A percentile compares a stretch with the other conserved stretches of the same genome.
These are phyloP conservation scores for Musa beccarii DNA, from an alignment of 176 grass and related monocot species.

Conservation along the genomic window DNA sequence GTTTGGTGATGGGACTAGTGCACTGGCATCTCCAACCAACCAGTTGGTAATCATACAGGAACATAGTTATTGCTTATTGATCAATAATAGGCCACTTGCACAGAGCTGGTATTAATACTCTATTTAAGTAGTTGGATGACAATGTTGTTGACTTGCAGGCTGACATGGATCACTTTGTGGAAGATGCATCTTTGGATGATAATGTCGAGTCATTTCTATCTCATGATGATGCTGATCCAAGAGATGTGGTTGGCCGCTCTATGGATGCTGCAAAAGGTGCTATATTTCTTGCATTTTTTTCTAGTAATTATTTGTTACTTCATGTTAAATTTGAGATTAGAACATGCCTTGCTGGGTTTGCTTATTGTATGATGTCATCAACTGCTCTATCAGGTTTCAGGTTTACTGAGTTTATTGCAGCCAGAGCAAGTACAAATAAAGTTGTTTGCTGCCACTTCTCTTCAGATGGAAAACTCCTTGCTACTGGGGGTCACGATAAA, in stretches of 20 bases:
- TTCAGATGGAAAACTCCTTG: conserved; percentile 80
- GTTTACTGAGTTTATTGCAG: conserved; percentile 54
- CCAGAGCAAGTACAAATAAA: conserved; percentile 59
- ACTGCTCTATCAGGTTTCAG: conserved; percentile 42
- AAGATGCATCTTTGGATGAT: conserved; percentile 92
- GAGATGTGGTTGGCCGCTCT: conserved; percentile 65
- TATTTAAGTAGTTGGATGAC: background rate
- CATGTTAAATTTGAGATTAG: too few relatives aligned
- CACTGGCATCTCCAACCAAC: conserved; percentile 75
- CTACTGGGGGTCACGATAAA: conserved; percentile 95
- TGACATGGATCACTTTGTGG: conserved; percentile 91
- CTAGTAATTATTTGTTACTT: background rate
- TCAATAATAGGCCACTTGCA: too few relatives aligned
- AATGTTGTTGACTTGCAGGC: conserved; percentile 38
- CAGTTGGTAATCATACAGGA: conserved; percentile 43
- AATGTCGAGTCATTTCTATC: conserved; percentile 99
- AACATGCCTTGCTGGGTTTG: background rate
- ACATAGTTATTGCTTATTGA: background rate
- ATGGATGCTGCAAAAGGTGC: conserved; percentile 94
- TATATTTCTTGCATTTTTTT: background rate
- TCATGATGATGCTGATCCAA: conserved; percentile 94
- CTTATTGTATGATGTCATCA: background rate
- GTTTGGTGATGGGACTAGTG: conserved; percentile 71
- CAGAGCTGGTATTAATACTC: background rate
- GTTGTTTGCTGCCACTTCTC: conserved; percentile 85